Evolutionary conservation across 2,329 filamentous ascomycete species (phyloP).

Genomic region (Chrysoporthe puriensis): DNA sequence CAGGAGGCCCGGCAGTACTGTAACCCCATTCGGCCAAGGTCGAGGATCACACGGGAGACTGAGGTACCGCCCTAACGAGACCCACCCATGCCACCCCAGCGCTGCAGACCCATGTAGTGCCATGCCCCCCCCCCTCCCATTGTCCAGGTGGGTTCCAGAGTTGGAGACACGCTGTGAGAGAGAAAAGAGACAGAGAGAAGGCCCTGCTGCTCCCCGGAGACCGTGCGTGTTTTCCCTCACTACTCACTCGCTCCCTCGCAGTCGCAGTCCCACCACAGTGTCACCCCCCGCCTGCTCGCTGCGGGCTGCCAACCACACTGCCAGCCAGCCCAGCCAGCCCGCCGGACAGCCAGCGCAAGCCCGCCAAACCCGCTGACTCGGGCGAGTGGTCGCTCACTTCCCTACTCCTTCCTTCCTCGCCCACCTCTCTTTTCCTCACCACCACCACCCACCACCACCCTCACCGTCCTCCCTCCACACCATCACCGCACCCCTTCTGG

Average conservation of each 20-base stretch:
- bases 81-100: conserved; percentile 16
- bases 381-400: neutral
- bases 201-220: conserved; percentile 11
- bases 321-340: neutral
- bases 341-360: conserved; percentile 17
- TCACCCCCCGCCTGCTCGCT: neutral
- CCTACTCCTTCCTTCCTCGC: conserved; percentile 29
- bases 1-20: conserved; percentile 8
- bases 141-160: conserved; percentile 5
- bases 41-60: neutral
- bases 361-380: conserved; percentile 23
- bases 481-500: conserved; percentile 43
- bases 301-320: conserved; percentile 8
- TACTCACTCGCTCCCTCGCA: neutral
- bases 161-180: neutral
- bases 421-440: conserved; percentile 34
- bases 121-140: neutral
- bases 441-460: conserved; percentile 38
- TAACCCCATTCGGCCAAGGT: conserved; percentile 10
- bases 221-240: conserved; percentile 13
- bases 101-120: conserved; percentile 4
- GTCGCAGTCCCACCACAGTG: conserved; percentile 4
- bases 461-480: conserved; percentile 29
- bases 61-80: conserved; percentile 11
- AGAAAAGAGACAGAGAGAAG: neutral